phyloP scores from a whole-genome alignment of 768 basidiomycete species.

The Amanita rimosa region DNA sequence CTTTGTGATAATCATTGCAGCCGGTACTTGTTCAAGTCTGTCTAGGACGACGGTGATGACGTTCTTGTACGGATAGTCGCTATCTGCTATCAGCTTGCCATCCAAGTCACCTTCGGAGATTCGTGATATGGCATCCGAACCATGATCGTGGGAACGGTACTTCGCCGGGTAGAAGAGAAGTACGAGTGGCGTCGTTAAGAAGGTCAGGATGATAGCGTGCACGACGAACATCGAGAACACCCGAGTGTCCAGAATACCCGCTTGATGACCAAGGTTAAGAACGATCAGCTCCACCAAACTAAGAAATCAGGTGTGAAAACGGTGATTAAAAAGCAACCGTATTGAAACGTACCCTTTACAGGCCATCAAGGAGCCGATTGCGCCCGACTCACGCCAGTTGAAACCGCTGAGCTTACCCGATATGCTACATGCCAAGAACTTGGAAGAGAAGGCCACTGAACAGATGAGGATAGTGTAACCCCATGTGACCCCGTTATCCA shows the following conservation, averaged over 20 bases:
- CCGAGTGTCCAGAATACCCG: conserved; percentile 47
- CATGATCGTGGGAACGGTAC: conserved; percentile 30
- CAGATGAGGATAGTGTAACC: conserved; percentile 70
- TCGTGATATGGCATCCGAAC: neutral
- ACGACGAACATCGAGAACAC: conserved; percentile 90
- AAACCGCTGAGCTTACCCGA: conserved; percentile 55
- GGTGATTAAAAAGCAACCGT: neutral
- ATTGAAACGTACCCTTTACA: conserved; percentile 64
- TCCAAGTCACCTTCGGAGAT: conserved; percentile 1
- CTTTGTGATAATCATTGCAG: conserved; percentile 73
- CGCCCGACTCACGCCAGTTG: conserved; percentile 64
- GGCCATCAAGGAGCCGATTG: conserved; percentile 82
- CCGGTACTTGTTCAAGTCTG: conserved; percentile 69
- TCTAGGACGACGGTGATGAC: conserved; percentile 70
- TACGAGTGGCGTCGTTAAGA: conserved; percentile 78
- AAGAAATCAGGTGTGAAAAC: neutral
- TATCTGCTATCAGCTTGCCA: conserved; percentile 15
- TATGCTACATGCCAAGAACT: conserved; percentile 60
- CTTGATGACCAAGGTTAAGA: conserved; percentile 75
- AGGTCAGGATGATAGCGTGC: conserved; percentile 64
- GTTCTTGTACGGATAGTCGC: conserved; percentile 29
- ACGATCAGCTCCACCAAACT: conserved; percentile 84
- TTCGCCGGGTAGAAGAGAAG: conserved; percentile 64
- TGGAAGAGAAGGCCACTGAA: conserved; percentile 64
- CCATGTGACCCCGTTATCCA: conserved; percentile 72